Conservation (phyloP, 345 rosid species). For the Murraya koenigii region DNA sequence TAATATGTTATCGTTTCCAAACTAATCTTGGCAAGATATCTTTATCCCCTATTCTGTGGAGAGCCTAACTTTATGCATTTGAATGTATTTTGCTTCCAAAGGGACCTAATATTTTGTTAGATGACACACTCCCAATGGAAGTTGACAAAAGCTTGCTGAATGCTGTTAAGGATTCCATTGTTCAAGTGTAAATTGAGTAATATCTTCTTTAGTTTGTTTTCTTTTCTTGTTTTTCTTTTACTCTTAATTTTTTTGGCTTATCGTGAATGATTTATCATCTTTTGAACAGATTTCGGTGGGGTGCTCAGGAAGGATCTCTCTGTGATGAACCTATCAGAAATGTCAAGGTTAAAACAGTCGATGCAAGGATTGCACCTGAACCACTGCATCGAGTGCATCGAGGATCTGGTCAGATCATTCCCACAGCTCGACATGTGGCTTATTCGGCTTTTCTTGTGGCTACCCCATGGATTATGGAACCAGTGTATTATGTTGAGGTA, state of each 20-base stretch:
- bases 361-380: conserved; percentile 91
- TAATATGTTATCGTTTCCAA: conserved; percentile 8
- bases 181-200: conserved; percentile 67
- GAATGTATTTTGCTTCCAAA: conserved; percentile 22
- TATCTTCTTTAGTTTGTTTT: background rate
- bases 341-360: conserved; percentile 93
- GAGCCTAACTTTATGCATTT: background rate
- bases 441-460: conserved; percentile 96
- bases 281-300: conserved; percentile 88
- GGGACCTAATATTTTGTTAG: conserved; percentile 93
- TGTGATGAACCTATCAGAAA: conserved; percentile 99
- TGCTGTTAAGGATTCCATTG: conserved; percentile 91
- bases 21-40: background rate
- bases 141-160: conserved; percentile 83
- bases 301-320: conserved; percentile 96
- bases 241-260: conserved; percentile 3
- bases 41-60: background rate
- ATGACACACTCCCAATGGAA: conserved; percentile 93
- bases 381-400: conserved; percentile 87
- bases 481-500: conserved; percentile 98
- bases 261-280: conserved; percentile 11
- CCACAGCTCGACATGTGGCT: conserved; percentile 94
- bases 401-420: conserved; percentile 98
- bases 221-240: background rate
- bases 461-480: conserved; percentile 96